These are phyloP conservation scores for Daldinia childiae DNA, from an alignment of 495 filamentous ascomycete genomes.

Conservation along the genomic window DNA sequence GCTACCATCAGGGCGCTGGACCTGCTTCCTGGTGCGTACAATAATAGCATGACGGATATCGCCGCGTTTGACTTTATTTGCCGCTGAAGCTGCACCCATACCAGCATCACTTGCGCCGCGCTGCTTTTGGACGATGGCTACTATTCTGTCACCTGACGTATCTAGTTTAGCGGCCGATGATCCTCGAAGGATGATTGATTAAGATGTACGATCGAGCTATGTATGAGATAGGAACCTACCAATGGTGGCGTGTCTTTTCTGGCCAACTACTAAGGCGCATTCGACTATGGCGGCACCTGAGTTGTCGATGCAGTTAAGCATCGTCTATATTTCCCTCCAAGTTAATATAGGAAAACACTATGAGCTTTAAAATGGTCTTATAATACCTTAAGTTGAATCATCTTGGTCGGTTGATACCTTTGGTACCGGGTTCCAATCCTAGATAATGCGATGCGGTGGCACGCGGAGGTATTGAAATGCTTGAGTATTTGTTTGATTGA, in stretches of 20 bases:
- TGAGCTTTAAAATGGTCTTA: not conserved
- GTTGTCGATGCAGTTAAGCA: slow-evolving; percentile 99
- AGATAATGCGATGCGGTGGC: slow-evolving; percentile 17
- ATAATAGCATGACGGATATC: slow-evolving; percentile 97
- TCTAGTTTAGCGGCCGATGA: slow-evolving; percentile 1
- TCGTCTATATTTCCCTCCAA: slow-evolving; percentile 68
- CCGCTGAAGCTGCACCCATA: slow-evolving; percentile 67
- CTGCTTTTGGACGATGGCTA: slow-evolving; percentile 97
- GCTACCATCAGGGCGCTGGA: slow-evolving; percentile 85
- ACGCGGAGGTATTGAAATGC: not conserved
- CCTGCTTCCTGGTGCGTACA: slow-evolving; percentile 87
- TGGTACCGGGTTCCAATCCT: slow-evolving; percentile 33
- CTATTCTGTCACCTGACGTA: slow-evolving; percentile 86
- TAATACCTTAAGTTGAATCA: slow-evolving; percentile 97
- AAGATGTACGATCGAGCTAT: not conserved
- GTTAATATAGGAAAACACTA: slow-evolving; percentile 30
- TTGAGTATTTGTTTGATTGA: slow-evolving; percentile 17
- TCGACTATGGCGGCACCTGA: slow-evolving; percentile 98
- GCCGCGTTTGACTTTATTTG: slow-evolving; percentile 93
- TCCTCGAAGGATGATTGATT: not conserved
- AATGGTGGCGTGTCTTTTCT: slow-evolving; percentile 88
- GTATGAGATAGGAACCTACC: slow-evolving; percentile 64
- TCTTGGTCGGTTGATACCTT: slow-evolving; percentile 61
- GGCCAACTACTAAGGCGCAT: slow-evolving; percentile 89
- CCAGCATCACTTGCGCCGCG: slow-evolving; percentile 66